Evolutionary conservation across 2,329 filamentous ascomycete species (phyloP).

Genomic region (Fusarium floridanum): DNA sequence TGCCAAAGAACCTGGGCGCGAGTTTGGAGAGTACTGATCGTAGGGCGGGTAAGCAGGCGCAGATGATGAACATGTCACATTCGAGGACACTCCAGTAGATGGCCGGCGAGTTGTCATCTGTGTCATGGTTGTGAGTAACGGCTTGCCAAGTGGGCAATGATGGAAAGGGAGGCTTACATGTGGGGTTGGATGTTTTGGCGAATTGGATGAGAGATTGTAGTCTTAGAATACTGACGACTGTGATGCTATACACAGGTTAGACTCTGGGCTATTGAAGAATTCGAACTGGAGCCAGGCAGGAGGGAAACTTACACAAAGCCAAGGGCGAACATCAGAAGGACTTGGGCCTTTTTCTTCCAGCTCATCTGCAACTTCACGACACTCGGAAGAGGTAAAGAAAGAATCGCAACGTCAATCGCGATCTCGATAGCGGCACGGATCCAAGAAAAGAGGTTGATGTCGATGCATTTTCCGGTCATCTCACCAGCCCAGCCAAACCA

Average conservation of each 20-base stretch:
- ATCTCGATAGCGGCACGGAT: conserved; percentile 22
- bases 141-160: background rate
- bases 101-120: conserved; percentile 20
- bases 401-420: conserved; percentile 15
- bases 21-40: conserved; percentile 10
- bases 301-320: background rate
- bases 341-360: conserved; percentile 21
- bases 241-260: background rate
- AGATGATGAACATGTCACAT: conserved; percentile 23
- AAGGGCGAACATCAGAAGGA: conserved; percentile 18
- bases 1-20: conserved; percentile 15
- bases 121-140: background rate
- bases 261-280: background rate
- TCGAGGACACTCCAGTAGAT: conserved; percentile 25
- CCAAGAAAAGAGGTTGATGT: conserved; percentile 27
- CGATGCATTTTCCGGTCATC: conserved; percentile 7
- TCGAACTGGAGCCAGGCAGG: no score
- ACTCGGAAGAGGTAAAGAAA: conserved; percentile 13
- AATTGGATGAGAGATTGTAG: conserved; percentile 1
- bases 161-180: background rate
- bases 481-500: conserved; percentile 19
- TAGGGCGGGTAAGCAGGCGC: conserved; percentile 15
- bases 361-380: conserved; percentile 19
- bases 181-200: background rate
- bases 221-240: background rate